Percentiles rank a stretch among this genome's conserved stretches.
These are phyloP conservation scores for Edaphochlamys debaryana DNA, from an alignment of 139 green algal species.

Conservation along the genomic window DNA sequence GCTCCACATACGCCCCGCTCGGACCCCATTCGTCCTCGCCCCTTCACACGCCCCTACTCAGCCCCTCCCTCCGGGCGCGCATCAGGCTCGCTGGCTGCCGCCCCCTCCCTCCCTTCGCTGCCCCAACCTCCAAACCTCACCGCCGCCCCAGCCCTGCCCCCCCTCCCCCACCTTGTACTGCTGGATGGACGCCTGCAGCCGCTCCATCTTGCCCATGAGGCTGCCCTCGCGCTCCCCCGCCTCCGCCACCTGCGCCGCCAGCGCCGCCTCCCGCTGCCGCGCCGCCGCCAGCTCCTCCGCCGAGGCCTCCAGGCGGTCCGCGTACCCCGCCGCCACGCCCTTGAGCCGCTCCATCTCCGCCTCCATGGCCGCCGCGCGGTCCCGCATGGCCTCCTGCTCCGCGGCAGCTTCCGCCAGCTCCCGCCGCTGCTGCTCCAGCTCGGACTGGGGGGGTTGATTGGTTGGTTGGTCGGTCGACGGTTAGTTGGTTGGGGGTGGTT, in stretches of 20 bases:
- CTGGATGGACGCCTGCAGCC: constrained; percentile 4
- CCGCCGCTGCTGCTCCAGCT: constrained; percentile 24
- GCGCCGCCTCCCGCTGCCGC: background rate
- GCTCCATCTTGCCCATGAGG: constrained; percentile 11
- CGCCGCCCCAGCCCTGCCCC: background rate
- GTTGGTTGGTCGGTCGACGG: too few species aligned
- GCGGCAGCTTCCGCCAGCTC: constrained; percentile 19
- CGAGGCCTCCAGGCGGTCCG: constrained; percentile 1
- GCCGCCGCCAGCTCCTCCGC: background rate
- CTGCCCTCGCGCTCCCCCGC: background rate
- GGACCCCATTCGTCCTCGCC: too few species aligned
- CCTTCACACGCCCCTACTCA: too few species aligned
- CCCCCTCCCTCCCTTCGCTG: too few species aligned
- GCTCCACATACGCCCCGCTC: too few species aligned
- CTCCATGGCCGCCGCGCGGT: constrained; percentile 4
- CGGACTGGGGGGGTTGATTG: background rate
- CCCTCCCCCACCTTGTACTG: constrained; percentile 20
- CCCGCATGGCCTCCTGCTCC: constrained; percentile 29
- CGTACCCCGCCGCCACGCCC: constrained; percentile 22
- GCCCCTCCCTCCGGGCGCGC: too few species aligned
- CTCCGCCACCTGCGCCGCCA: background rate
- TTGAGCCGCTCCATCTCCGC: constrained; percentile 20
- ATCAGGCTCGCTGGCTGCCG: too few species aligned
- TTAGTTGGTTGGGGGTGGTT: too few species aligned
- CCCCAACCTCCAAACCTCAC: background rate